A percentile compares a stretch with the other conserved stretches of the same genome.
phyloP scores from a whole-genome alignment of 2,329 filamentous ascomycete species.

The Trichophyton benhamiae region DNA sequence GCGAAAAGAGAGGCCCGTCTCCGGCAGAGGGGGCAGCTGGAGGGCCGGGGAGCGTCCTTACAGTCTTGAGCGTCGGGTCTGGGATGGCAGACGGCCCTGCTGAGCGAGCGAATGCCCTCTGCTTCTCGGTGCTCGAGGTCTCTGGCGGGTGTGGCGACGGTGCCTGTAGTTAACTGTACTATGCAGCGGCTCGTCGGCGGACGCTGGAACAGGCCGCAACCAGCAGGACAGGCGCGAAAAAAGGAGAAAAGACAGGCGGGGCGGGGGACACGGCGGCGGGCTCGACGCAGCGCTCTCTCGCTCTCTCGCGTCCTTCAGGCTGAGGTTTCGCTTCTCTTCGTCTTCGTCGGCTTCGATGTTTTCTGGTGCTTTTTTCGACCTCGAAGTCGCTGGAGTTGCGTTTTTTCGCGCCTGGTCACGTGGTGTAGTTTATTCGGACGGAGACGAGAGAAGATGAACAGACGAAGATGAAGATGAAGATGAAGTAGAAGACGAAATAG shows the following conservation, averaged over 20 bases:
- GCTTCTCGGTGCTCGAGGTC: not conserved
- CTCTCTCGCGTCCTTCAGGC: not conserved
- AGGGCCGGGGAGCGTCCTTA: not conserved
- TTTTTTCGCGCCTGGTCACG: not conserved
- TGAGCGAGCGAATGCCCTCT: not conserved
- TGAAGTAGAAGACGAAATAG: too few relatives aligned
- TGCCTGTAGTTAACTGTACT: not conserved
- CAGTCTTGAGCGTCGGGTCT: not conserved
- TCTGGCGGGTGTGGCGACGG: not conserved
- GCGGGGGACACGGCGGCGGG: not conserved
- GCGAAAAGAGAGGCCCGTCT: not conserved
- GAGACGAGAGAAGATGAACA: not conserved
- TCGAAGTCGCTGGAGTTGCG: not conserved
- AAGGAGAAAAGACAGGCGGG: not conserved
- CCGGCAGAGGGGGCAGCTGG: not conserved
- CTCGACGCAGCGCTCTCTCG: not conserved
- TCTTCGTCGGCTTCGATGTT: not conserved
- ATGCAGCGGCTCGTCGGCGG: too few relatives aligned
- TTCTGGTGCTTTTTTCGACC: not conserved
- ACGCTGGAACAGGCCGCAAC: too few relatives aligned
- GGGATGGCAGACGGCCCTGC: too few relatives aligned
- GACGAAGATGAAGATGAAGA: not conserved
- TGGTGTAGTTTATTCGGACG: not conserved
- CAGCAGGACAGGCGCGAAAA: not conserved
- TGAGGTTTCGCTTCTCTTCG: not conserved